A percentile compares a stretch with the other conserved stretches of the same genome.
Conservation (phyloP, 2,329 filamentous ascomycete genomes). For the Eutypa lata region DNA sequence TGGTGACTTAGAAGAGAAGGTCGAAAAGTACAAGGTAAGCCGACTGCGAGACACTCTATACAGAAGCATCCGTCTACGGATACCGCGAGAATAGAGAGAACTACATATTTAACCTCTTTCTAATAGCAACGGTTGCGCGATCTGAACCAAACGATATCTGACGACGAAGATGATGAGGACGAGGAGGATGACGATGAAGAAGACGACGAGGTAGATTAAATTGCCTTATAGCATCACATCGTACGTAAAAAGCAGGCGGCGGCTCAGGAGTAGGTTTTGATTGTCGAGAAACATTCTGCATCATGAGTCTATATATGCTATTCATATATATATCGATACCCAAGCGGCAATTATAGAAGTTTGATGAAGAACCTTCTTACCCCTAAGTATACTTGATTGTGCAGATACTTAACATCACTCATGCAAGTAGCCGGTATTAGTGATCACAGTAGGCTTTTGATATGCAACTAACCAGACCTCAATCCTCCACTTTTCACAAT, state of each 20-base stretch:
- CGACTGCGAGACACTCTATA: neutral
- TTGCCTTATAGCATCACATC: neutral
- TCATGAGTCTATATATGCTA: no score
- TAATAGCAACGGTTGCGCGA: constrained; percentile 57
- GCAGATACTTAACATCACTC: no score
- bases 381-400: no score
- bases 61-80: neutral
- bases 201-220: constrained; percentile 28
- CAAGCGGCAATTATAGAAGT: neutral
- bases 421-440: neutral
- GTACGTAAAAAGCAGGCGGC: no score
- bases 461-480: constrained; percentile 17
- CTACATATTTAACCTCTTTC: neutral
- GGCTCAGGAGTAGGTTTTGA: no score
- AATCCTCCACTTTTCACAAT: constrained; percentile 14
- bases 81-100: no score
- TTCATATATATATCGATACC: neutral
- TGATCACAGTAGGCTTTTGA: neutral
- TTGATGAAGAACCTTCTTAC: no score
- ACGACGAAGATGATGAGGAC: constrained; percentile 63
- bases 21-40: constrained; percentile 69
- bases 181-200: constrained; percentile 41
- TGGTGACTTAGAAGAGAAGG: constrained; percentile 75
- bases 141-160: constrained; percentile 69
- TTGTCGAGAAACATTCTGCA: no score